A percentile compares a stretch with the other conserved stretches of the same genome.
Evolutionary conservation across 768 basidiomycete genomes (phyloP).

Genomic region (Tricholoma flavovirens): DNA sequence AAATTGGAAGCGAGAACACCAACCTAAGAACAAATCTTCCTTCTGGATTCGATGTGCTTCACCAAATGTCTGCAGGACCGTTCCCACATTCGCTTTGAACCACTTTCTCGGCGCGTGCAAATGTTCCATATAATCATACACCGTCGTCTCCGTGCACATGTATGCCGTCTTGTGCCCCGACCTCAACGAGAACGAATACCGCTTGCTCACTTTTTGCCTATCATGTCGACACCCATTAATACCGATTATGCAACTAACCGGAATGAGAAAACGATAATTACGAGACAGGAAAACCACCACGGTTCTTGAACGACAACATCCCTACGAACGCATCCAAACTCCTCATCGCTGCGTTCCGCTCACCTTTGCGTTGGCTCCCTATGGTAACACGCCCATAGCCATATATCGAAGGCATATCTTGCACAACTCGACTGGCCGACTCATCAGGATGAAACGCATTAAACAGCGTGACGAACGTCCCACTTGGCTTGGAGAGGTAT

Average conservation of each 20-base stretch:
- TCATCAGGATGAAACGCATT: slow-evolving; percentile 56
- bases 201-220: slow-evolving; percentile 42
- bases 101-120: slow-evolving; percentile 63
- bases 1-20: slow-evolving; percentile 9
- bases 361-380: slow-evolving; percentile 48
- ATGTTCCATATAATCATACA: slow-evolving; percentile 61
- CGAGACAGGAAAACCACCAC: slow-evolving; percentile 30
- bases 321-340: slow-evolving; percentile 51
- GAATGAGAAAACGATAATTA: slow-evolving; percentile 23
- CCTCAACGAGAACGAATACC: slow-evolving; percentile 56
- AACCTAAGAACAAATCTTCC: slow-evolving; percentile 56
- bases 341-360: slow-evolving; percentile 52
- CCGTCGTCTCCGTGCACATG: slow-evolving; percentile 63
- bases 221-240: not conserved
- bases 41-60: slow-evolving; percentile 41
- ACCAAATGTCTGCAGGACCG: slow-evolving; percentile 54
- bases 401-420: slow-evolving; percentile 49
- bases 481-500: slow-evolving; percentile 61
- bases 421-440: slow-evolving; percentile 36
- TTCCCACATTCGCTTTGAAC: slow-evolving; percentile 65
- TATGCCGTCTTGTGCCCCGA: slow-evolving; percentile 62
- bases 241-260: not conserved
- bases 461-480: slow-evolving; percentile 66
- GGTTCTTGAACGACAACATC: slow-evolving; percentile 39
- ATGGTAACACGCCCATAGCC: slow-evolving; percentile 57